Conservation (phyloP, 345 rosid genomes). For the Salix caprea region DNA sequence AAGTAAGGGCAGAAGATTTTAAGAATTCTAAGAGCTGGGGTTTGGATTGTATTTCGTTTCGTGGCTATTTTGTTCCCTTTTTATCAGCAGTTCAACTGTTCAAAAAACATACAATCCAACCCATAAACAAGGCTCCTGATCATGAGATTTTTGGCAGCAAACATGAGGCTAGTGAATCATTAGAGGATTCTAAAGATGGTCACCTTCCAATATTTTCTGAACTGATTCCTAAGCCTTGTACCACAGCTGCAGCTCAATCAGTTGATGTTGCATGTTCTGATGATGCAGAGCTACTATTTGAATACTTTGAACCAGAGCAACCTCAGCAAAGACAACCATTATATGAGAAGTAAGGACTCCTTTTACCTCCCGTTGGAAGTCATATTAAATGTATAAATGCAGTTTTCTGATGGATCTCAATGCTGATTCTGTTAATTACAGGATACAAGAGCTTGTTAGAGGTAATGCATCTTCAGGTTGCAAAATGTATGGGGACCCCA, state of each 20-base stretch:
- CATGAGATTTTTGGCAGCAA: conserved; percentile 12
- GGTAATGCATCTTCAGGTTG: conserved; percentile 23
- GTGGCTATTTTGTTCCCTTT: conserved; percentile 57
- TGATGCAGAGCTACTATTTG: conserved; percentile 44
- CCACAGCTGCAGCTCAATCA: conserved; percentile 10
- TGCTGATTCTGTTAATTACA: conserved; percentile 16
- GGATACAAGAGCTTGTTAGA: conserved; percentile 46
- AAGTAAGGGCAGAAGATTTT: conserved; percentile 46
- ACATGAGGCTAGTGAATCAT: conserved; percentile 6
- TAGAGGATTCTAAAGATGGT: conserved; percentile 12
- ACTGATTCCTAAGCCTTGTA: conserved; percentile 29
- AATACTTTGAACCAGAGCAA: conserved; percentile 52
- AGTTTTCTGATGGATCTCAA: not conserved
- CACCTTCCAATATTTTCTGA: conserved; percentile 28
- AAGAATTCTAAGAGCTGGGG: conserved; percentile 38
- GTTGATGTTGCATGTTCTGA: conserved; percentile 11
- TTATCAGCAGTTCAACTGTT: conserved; percentile 58
- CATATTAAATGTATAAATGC: not conserved
- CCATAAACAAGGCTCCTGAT: conserved; percentile 4
- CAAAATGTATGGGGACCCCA: conserved; percentile 44
- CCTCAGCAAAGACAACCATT: conserved; percentile 53
- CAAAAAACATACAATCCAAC: conserved; percentile 17
- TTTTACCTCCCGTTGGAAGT: not conserved
- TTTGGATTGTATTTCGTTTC: conserved; percentile 36
- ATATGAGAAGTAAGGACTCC: conserved; percentile 43